Percentiles rank a stretch among this genome's conserved stretches.
Evolutionary conservation across 2,329 filamentous ascomycete genomes (phyloP).

Genomic region (Aspergillus ruber): DNA sequence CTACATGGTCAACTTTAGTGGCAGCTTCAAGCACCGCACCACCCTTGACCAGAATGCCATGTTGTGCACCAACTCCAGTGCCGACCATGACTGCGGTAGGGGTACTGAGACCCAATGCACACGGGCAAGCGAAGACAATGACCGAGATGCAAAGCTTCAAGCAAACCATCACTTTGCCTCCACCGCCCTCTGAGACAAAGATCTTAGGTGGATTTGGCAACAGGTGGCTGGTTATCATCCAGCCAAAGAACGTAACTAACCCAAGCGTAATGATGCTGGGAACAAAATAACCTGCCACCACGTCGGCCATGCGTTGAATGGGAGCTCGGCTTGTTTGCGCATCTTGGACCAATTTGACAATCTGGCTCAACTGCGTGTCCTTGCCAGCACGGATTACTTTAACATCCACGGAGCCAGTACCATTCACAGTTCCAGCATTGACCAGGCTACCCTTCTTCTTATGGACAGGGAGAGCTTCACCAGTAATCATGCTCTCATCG

Average conservation of each 20-base stretch:
- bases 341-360: constrained; percentile 96
- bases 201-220: constrained; percentile 79
- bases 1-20: constrained; percentile 81
- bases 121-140: constrained; percentile 96
- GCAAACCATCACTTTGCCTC: constrained; percentile 93
- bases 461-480: constrained; percentile 89
- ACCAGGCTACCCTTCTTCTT: constrained; percentile 74
- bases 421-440: constrained; percentile 94
- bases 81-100: constrained; percentile 98
- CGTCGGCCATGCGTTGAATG: constrained; percentile 88
- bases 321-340: constrained; percentile 91
- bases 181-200: constrained; percentile 71
- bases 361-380: constrained; percentile 95
- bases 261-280: constrained; percentile 82
- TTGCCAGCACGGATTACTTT: constrained; percentile 85
- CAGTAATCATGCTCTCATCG: constrained; percentile 98
- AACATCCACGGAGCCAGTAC: constrained; percentile 84
- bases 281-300: constrained; percentile 88
- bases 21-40: constrained; percentile 85
- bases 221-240: constrained; percentile 92
- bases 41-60: constrained; percentile 96
- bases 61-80: constrained; percentile 90
- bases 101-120: constrained; percentile 89
- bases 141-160: constrained; percentile 97
- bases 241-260: constrained; percentile 74